Evolutionary conservation across 768 basidiomycete genomes (phyloP).

Genomic region (Trametes coccinea): DNA sequence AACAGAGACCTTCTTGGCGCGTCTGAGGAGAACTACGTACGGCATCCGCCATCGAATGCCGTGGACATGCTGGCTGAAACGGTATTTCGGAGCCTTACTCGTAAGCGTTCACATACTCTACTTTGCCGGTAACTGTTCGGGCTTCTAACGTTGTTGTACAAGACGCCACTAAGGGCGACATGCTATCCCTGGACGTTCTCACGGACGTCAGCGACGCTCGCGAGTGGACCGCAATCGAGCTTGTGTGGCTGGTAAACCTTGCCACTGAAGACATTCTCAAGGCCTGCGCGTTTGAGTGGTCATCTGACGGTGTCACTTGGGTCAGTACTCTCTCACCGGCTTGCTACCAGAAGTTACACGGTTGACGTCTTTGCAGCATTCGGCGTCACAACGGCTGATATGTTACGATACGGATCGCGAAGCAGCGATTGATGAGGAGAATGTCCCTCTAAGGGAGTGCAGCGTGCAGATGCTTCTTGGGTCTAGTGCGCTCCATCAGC

Average conservation of each 20-base stretch:
- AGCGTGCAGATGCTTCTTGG: slow-evolving; percentile 23
- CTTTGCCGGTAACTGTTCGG: not conserved
- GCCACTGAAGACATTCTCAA: slow-evolving; percentile 31
- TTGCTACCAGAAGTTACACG: not conserved
- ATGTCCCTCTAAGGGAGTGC: slow-evolving; percentile 17
- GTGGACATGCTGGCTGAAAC: slow-evolving; percentile 55
- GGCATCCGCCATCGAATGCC: slow-evolving; percentile 50
- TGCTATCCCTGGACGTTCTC: slow-evolving; percentile 41
- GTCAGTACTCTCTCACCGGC: slow-evolving; percentile 10
- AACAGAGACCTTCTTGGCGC: slow-evolving; percentile 39
- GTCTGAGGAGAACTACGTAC: slow-evolving; percentile 41
- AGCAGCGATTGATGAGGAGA: slow-evolving; percentile 1
- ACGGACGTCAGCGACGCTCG: slow-evolving; percentile 26
- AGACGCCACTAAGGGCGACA: slow-evolving; percentile 39
- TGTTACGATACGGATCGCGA: slow-evolving; percentile 17
- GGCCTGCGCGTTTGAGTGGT: slow-evolving; percentile 23
- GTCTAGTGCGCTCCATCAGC: slow-evolving; percentile 16
- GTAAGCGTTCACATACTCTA: slow-evolving; percentile 36
- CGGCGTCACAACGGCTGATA: slow-evolving; percentile 7
- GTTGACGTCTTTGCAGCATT: slow-evolving; percentile 5
- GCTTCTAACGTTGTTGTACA: slow-evolving; percentile 5
- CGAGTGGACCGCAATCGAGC: slow-evolving; percentile 27
- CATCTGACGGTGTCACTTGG: slow-evolving; percentile 27
- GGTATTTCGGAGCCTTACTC: slow-evolving; percentile 48
- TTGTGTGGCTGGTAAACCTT: slow-evolving; percentile 40